Base-by-base conservation (phyloP, 2,329 filamentous ascomycete genomes). In the Coleophoma cylindrospora region DNA sequence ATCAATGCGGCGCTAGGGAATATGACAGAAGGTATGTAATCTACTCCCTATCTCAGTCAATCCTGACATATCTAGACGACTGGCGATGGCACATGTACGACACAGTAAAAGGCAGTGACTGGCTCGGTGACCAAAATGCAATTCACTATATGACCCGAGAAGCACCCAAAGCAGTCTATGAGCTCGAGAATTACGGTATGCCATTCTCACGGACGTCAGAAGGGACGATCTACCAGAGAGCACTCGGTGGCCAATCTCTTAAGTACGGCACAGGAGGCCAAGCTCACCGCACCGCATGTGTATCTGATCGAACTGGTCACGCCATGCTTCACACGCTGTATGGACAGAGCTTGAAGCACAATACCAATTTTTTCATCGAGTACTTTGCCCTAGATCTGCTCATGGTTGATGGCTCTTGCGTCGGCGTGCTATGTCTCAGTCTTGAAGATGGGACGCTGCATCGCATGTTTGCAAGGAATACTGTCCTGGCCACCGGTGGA, bases 71-170 rank as follows among this genome's bases (percentile, higher is more conserved):
- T 71, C 37, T 73, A 57, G 77, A 81, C 61, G 76, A 80, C 56
- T 81, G 75, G 74, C 69, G 76, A 50, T 80, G 77, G 77, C 77
- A 81, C 61, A 77, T 80, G 73, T 81, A 80, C 63, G 76, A 80
- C 59, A 79, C 76, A 0, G 75, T 80, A 34, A 80, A 80, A 65
- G 77, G 77, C 13, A 74, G 71, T 9, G 77, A 81, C 62, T 81
- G 77, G 77, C 70, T 80, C 4, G 77, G 77, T 43, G 77, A 81
- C 59, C 77, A 81, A 64, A 75, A 80, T 58, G 76, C 77, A 22
- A 80, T 81, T 50, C 76, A 80, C 61, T 80, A 80, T 63, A 80
- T 81, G 77, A 79, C 75, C 8, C 68, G 74, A 50, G 76, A 77
- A 66, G 77, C 77, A 8, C 71, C 76, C 8, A 69, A 71, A 47